These are phyloP conservation scores for Aquilaria sinensis DNA, from an alignment of 345 rosid genomes.

Conservation along the genomic window DNA sequence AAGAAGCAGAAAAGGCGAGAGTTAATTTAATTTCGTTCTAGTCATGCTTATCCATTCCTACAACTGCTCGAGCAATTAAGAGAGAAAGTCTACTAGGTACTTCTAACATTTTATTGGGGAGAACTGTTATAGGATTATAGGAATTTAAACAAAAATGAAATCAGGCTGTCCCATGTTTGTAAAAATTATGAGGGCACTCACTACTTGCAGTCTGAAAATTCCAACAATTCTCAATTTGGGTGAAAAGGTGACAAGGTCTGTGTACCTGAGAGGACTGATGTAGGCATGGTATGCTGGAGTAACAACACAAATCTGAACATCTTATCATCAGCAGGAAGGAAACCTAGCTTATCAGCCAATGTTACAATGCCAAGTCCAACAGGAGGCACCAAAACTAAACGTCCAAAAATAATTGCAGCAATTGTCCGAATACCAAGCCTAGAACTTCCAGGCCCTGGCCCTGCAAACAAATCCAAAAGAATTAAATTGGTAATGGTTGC, in stretches of 20 bases:
- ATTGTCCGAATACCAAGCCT: slow-evolving; percentile 92
- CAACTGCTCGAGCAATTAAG: no score
- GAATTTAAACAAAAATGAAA: no score
- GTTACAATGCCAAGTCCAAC: slow-evolving; percentile 85
- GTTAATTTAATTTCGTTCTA: neutral
- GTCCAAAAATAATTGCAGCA: slow-evolving; percentile 70
- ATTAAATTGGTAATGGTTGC: neutral
- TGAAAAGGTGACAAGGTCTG: neutral
- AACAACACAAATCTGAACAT: slow-evolving; percentile 93
- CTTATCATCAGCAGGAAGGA: slow-evolving; percentile 85
- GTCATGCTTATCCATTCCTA: no score
- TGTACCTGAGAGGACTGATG: slow-evolving; percentile 93
- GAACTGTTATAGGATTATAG: no score
- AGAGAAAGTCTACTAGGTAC: no score
- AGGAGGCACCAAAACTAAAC: slow-evolving; percentile 84
- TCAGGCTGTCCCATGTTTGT: no score
- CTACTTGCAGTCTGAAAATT: no score
- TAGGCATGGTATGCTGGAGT: slow-evolving; percentile 96
- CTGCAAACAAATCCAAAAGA: slow-evolving; percentile 29
- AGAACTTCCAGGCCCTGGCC: slow-evolving; percentile 99
- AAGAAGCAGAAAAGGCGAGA: neutral
- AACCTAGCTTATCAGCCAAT: slow-evolving; percentile 96
- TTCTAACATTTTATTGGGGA: no score
- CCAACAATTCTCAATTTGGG: no score
- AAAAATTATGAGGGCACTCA: no score